These are phyloP conservation scores for Cucurbita ficifolia DNA, from an alignment of 306 rosid genomes.

Conservation along the genomic window DNA sequence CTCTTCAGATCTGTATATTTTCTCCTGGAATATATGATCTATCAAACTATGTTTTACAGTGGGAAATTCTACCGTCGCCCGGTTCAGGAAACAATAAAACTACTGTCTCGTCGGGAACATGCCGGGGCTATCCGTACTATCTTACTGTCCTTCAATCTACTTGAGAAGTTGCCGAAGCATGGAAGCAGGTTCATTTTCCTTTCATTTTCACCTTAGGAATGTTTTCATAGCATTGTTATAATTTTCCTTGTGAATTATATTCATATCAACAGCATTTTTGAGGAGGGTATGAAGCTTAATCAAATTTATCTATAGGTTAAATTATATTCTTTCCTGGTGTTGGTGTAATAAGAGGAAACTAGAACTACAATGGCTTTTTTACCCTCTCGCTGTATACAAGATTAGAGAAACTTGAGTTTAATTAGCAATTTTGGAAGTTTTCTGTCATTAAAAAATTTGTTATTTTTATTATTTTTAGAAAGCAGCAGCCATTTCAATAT, in stretches of 20 bases:
- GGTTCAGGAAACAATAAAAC: slow-evolving; percentile 20
- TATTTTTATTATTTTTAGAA: no score
- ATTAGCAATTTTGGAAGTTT: no score
- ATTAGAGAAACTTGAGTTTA: background rate
- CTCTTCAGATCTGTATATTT: slow-evolving; percentile 77
- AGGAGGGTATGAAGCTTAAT: background rate
- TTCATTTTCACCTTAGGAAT: slow-evolving; percentile 11
- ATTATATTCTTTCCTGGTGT: slow-evolving; percentile 6
- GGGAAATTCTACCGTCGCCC: slow-evolving; percentile 37
- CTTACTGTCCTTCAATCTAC: slow-evolving; percentile 67
- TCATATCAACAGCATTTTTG: background rate
- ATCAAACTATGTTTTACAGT: slow-evolving; percentile 61
- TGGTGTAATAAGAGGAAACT: slow-evolving; percentile 5
- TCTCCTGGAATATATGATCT: slow-evolving; percentile 75
- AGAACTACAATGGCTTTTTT: background rate
- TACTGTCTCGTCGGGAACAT: slow-evolving; percentile 38
- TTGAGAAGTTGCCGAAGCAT: slow-evolving; percentile 10
- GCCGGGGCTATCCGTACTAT: slow-evolving; percentile 70
- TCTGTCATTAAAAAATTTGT: no score
- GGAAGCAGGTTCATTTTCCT: background rate
- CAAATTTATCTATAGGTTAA: background rate
- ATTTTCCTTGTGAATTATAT: background rate
- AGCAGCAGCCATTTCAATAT: no score
- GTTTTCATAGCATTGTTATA: slow-evolving; percentile 20
- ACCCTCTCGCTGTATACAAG: background rate